A percentile compares a stretch with the other conserved stretches of the same genome.
Evolutionary conservation across 2,329 filamentous ascomycete species (phyloP).

Genomic region (Magnaporthiopsis rhizophila): DNA sequence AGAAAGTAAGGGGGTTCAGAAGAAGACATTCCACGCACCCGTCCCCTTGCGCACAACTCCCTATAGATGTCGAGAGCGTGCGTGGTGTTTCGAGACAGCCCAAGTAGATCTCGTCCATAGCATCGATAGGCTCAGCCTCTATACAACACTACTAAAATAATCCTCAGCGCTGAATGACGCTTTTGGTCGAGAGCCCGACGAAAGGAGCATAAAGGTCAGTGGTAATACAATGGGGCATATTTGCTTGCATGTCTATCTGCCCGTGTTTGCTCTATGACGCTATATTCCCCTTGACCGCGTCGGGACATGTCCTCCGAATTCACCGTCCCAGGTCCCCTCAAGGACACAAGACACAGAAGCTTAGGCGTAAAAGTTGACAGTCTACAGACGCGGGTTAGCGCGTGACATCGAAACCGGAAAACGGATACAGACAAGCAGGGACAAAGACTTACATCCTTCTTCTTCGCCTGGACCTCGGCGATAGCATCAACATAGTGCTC

Average conservation of each 20-base stretch:
- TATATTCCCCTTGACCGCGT: background rate
- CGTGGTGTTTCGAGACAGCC: background rate
- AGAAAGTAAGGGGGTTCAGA: too few relatives aligned
- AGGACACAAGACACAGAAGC: background rate
- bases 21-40: too few relatives aligned
- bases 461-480: slow-evolving; percentile 88
- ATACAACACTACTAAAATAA: background rate
- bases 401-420: background rate
- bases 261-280: background rate
- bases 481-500: slow-evolving; percentile 99
- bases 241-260: background rate
- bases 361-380: slow-evolving; percentile 50
- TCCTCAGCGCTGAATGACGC: background rate
- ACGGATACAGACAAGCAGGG: background rate
- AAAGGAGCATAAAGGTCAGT: background rate
- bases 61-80: too few relatives aligned
- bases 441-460: slow-evolving; percentile 62
- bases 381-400: slow-evolving; percentile 29
- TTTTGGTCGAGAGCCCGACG: too few relatives aligned
- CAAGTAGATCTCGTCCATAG: too few relatives aligned
- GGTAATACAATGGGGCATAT: background rate
- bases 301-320: background rate
- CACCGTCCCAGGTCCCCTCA: background rate
- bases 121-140: background rate
- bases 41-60: too few relatives aligned